These are phyloP conservation scores for Lentinula raphanica DNA, from an alignment of 768 basidiomycete species.

Conservation along the genomic window DNA sequence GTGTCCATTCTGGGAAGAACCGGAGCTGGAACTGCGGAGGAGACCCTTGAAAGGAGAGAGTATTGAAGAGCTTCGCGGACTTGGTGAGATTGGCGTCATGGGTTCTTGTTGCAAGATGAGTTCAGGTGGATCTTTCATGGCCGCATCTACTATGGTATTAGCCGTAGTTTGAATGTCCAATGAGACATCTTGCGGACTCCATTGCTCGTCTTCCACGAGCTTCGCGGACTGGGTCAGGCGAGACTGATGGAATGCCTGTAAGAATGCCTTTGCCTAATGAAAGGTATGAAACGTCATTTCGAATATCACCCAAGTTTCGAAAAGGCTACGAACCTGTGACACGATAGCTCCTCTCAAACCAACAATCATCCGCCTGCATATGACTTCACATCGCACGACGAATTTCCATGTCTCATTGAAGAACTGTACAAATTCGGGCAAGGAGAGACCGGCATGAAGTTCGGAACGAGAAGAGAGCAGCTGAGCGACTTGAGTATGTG, in stretches of 20 bases:
- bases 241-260: conserved; percentile 80
- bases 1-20: conserved; percentile 12
- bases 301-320: too few relatives aligned
- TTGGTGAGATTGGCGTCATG: conserved; percentile 12
- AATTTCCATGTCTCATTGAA: conserved; percentile 89
- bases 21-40: neutral
- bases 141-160: conserved; percentile 71
- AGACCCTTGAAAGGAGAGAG: conserved; percentile 14
- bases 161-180: conserved; percentile 62
- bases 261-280: conserved; percentile 75
- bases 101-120: conserved; percentile 36
- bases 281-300: conserved; percentile 5
- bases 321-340: conserved; percentile 52
- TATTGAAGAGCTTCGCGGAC: conserved; percentile 6
- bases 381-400: conserved; percentile 79
- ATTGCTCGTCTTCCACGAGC: conserved; percentile 92
- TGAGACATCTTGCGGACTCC: conserved; percentile 78
- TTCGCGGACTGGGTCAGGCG: conserved; percentile 78
- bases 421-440: conserved; percentile 72
- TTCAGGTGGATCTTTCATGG: conserved; percentile 75
- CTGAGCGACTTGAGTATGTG: conserved; percentile 77
- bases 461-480: conserved; percentile 74
- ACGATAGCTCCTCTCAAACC: conserved; percentile 83
- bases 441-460: conserved; percentile 66
- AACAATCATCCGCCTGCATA: conserved; percentile 89